A percentile compares a stretch with the other conserved stretches of the same genome.
These are phyloP conservation scores for Puccinia novopanici DNA, from an alignment of 1,284 basidiomycete genomes.

Conservation along the genomic window DNA sequence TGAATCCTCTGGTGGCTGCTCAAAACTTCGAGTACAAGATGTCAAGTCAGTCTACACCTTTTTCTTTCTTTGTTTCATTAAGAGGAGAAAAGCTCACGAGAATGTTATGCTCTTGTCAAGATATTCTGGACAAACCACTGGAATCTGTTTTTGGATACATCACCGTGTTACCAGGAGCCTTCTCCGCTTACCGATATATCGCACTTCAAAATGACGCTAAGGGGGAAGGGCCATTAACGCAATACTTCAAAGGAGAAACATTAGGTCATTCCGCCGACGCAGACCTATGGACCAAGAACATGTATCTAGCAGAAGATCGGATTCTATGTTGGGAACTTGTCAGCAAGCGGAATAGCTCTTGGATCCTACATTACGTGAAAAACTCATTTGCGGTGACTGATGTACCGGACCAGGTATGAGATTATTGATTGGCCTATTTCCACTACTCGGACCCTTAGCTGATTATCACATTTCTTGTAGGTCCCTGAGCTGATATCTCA, in stretches of 20 bases:
- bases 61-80: not conserved
- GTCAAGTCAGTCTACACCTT: constrained; percentile 63
- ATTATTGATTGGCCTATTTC: not conserved
- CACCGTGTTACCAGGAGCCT: constrained; percentile 86
- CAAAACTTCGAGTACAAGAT: constrained; percentile 98
- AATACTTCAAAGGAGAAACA: constrained; percentile 93
- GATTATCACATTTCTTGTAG: constrained; percentile 56
- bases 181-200: constrained; percentile 77
- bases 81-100: not conserved
- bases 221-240: constrained; percentile 83
- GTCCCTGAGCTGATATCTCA: constrained; percentile 88
- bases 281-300: constrained; percentile 71
- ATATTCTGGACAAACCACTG: constrained; percentile 68
- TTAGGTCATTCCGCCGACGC: constrained; percentile 62
- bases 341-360: constrained; percentile 77
- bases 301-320: constrained; percentile 78
- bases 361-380: constrained; percentile 92
- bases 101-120: not conserved
- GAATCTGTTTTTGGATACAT: constrained; percentile 80
- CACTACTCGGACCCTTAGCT: not conserved
- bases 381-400: constrained; percentile 88
- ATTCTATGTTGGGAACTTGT: constrained; percentile 91
- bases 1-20: constrained; percentile 82
- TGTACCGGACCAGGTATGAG: constrained; percentile 74
- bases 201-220: constrained; percentile 80